Evolutionary conservation across 208 protist species (phyloP).

Genomic region (Leptomonas pyrrhocoris): DNA sequence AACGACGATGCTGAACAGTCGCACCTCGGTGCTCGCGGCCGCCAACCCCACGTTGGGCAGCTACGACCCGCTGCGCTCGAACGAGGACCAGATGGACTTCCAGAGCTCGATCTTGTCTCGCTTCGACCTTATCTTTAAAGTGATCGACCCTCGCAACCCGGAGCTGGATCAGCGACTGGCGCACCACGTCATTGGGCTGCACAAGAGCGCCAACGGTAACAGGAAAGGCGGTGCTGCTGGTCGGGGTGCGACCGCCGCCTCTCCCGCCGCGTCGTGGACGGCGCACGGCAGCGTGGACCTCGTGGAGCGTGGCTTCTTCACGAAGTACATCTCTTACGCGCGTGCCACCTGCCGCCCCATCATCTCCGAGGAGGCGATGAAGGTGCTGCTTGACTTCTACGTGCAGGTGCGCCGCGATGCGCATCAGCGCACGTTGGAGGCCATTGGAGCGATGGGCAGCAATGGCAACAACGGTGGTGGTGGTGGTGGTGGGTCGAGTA

Average conservation of each 20-base stretch:
- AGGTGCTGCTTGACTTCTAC: conserved; percentile 96
- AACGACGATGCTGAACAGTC: conserved; percentile 99
- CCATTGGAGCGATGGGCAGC: conserved; percentile 26
- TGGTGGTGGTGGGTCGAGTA: conserved; percentile 29
- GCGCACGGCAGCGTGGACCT: conserved; percentile 6
- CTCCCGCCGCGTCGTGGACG: conserved; percentile 33
- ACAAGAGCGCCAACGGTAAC: conserved; percentile 89
- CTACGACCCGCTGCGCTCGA: conserved; percentile 90
- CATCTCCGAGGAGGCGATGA: conserved; percentile 92
- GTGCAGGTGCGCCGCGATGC: conserved; percentile 91
- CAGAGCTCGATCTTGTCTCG: conserved; percentile 99
- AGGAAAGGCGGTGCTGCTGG: conserved; percentile 6
- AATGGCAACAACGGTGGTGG: conserved; percentile 20
- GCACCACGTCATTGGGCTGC: conserved; percentile 96
- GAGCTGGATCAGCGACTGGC: conserved; percentile 94
- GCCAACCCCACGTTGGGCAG: conserved; percentile 98
- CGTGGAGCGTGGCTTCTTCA: conserved; percentile 89
- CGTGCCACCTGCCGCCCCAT: conserved; percentile 87
- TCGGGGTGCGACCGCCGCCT: conserved; percentile 48
- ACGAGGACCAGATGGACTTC: conserved; percentile 95
- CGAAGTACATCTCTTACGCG: conserved; percentile 96
- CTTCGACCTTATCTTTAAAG: conserved; percentile 99
- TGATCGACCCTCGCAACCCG: conserved; percentile 96
- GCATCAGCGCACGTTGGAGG: conserved; percentile 76
- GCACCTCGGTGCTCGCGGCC: conserved; percentile 99